These are phyloP conservation scores for Fusarium incarnatum DNA, from an alignment of 2,329 filamentous ascomycete genomes.

Conservation along the genomic window DNA sequence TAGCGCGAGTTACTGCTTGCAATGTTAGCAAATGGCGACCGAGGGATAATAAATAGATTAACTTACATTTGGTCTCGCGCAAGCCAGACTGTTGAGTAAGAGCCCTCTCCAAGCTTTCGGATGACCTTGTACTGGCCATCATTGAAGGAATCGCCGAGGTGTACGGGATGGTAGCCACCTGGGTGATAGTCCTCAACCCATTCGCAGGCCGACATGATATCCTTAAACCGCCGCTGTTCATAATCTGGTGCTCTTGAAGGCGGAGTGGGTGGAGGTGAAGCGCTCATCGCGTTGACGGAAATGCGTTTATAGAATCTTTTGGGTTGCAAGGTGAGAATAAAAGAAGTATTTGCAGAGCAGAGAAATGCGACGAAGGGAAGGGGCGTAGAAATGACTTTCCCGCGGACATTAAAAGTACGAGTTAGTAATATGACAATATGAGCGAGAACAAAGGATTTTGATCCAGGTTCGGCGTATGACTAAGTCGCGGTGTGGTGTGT, in stretches of 20 bases:
- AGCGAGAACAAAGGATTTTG: not conserved
- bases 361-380: no score
- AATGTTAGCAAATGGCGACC: no score
- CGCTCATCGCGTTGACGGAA: no score
- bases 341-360: no score
- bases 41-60: no score
- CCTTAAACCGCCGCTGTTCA: constrained; percentile 42
- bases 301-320: no score
- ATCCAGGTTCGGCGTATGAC: not conserved
- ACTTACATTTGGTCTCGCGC: constrained; percentile 49
- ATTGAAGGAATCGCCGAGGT: constrained; percentile 55
- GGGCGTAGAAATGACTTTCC: no score
- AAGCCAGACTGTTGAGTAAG: constrained; percentile 61
- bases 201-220: constrained; percentile 45
- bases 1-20: constrained; percentile 30
- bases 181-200: constrained; percentile 51
- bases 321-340: no score
- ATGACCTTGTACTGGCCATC: constrained; percentile 56
- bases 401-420: no score
- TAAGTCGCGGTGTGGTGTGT: not conserved
- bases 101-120: constrained; percentile 59
- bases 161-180: constrained; percentile 58
- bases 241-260: not conserved
- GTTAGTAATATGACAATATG: no score
- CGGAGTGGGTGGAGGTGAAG: not conserved